Evolutionary conservation across 495 filamentous ascomycete genomes (phyloP).

Genomic region (Lasiosphaeria hispida): DNA sequence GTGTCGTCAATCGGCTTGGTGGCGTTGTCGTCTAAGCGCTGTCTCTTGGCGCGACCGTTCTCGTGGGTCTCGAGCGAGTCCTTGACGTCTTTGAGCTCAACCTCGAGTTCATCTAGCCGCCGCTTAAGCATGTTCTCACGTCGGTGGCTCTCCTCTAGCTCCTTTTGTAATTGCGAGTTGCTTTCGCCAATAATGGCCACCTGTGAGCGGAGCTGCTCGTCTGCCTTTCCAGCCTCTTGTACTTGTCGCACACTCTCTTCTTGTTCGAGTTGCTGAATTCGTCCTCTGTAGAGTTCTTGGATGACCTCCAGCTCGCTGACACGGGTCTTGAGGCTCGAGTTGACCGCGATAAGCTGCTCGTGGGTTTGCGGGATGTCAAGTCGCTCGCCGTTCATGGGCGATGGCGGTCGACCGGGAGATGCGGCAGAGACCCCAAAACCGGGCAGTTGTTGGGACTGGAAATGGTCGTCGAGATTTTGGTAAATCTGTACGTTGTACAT

Average conservation of each 20-base stretch:
- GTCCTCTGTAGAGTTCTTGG: slow-evolving; percentile 87
- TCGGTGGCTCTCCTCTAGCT: slow-evolving; percentile 70
- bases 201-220: slow-evolving; percentile 39
- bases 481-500: slow-evolving; percentile 64
- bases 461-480: slow-evolving; percentile 64
- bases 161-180: slow-evolving; percentile 49
- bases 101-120: slow-evolving; percentile 75
- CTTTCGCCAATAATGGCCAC: slow-evolving; percentile 43
- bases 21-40: slow-evolving; percentile 32
- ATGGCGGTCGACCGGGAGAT: slow-evolving; percentile 64
- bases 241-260: slow-evolving; percentile 60
- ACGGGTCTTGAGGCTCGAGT: slow-evolving; percentile 81
- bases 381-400: slow-evolving; percentile 70
- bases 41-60: slow-evolving; percentile 36
- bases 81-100: slow-evolving; percentile 45
- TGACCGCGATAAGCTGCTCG: slow-evolving; percentile 72
- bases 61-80: slow-evolving; percentile 36
- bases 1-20: slow-evolving; percentile 22
- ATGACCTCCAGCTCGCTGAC: slow-evolving; percentile 94
- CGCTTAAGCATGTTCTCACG: slow-evolving; percentile 81
- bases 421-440: slow-evolving; percentile 55
- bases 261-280: slow-evolving; percentile 81
- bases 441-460: slow-evolving; percentile 48
- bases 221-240: slow-evolving; percentile 54
- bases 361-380: slow-evolving; percentile 75